These are phyloP conservation scores for Astrothelium subdiscretum DNA, from an alignment of 495 filamentous ascomycete species.

Conservation along the genomic window DNA sequence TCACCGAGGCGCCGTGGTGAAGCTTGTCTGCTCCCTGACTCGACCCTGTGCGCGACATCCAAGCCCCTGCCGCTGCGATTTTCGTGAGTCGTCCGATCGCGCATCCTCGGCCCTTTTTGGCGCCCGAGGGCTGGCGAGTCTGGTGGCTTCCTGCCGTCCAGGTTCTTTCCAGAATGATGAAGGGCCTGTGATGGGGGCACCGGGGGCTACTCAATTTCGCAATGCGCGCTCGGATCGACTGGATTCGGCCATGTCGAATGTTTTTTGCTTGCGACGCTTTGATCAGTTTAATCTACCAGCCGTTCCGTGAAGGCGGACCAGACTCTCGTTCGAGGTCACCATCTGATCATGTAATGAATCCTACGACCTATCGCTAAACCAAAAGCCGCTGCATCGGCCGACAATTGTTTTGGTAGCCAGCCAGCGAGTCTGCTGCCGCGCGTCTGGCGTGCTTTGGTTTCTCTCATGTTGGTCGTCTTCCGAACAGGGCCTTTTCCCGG, in stretches of 20 bases:
- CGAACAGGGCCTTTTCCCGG: not conserved
- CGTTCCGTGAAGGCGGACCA: no score
- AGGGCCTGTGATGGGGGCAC: not conserved
- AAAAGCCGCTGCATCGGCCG: not conserved
- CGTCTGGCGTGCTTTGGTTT: not conserved
- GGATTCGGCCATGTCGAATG: not conserved
- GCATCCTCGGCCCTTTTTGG: not conserved
- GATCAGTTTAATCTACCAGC: not conserved
- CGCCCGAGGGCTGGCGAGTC: not conserved
- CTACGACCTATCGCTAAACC: not conserved
- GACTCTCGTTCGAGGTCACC: not conserved
- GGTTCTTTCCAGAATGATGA: not conserved
- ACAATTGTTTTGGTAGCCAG: not conserved
- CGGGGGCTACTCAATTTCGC: not conserved
- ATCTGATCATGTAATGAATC: not conserved
- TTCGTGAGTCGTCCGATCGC: constrained; percentile 2
- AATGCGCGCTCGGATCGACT: not conserved
- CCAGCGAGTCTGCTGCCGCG: not conserved
- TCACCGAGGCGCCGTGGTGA: not conserved
- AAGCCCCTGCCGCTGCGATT: not conserved
- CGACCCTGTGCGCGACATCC: constrained; percentile 1
- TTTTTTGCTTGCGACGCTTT: not conserved
- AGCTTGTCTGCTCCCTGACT: not conserved
- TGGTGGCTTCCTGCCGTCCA: not conserved
- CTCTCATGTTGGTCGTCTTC: not conserved